Evolutionary conservation across 2,329 filamentous ascomycete species (phyloP).

Genomic region (Cladophialophora exuberans): DNA sequence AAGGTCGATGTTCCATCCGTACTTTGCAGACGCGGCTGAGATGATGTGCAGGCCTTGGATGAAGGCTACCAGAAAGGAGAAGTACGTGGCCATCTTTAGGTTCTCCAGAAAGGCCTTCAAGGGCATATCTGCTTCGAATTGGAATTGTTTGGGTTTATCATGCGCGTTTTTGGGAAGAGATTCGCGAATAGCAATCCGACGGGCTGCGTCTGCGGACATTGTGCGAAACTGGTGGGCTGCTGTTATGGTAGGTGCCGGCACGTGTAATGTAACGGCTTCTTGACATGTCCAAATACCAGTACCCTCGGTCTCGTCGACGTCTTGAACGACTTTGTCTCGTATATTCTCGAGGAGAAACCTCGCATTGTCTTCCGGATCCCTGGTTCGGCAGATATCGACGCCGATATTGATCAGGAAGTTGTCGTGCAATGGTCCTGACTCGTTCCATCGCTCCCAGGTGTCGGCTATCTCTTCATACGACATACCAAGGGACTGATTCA

Average conservation of each 20-base stretch:
- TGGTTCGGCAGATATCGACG: conserved; percentile 2
- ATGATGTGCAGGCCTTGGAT: conserved; percentile 3
- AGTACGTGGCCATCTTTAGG: background rate
- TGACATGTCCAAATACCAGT: background rate
- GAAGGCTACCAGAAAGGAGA: background rate
- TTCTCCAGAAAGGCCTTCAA: background rate
- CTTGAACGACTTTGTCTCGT: conserved; percentile 2
- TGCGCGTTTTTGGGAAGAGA: background rate
- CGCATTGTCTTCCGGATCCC: background rate
- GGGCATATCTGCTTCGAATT: background rate
- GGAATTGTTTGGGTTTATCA: no score
- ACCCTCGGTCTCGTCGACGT: conserved; percentile 1
- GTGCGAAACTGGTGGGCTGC: background rate
- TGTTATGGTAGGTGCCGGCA: conserved; percentile 1
- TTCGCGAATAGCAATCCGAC: background rate
- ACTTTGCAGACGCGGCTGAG: background rate
- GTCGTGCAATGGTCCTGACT: background rate
- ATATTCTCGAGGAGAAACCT: background rate
- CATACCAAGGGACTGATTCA: background rate
- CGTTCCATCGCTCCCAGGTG: background rate
- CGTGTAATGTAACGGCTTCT: background rate
- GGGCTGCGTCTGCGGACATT: background rate
- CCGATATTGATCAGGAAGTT: conserved; percentile 3
- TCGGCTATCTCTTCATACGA: background rate
- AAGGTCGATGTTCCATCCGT: background rate